Conservation (phyloP, 306 rosid genomes). For the Casuarina equisetifolia region DNA sequence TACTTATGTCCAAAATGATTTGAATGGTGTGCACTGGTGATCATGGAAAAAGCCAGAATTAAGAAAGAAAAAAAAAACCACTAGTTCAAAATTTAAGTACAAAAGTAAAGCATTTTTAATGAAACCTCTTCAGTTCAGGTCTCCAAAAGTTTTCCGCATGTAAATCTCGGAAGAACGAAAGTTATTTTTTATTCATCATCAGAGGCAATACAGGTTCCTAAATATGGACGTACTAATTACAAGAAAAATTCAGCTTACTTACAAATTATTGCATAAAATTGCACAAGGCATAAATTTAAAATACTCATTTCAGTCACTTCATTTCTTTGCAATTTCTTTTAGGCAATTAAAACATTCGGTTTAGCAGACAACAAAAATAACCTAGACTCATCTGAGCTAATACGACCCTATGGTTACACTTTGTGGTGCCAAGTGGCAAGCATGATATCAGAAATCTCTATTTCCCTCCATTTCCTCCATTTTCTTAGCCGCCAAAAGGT, state of each 20-base stretch:
- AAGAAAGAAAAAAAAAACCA: not conserved
- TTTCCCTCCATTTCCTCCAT: not conserved
- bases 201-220: slow-evolving; percentile 30
- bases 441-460: not conserved
- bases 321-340: not conserved
- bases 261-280: not conserved
- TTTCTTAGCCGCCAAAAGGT: not conserved
- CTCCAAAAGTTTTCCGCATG: slow-evolving; percentile 52
- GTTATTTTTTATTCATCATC: slow-evolving; percentile 44
- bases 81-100: not conserved
- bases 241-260: not conserved
- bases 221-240: not conserved
- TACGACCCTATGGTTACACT: no score
- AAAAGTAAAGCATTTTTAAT: not conserved
- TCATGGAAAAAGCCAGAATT: not conserved
- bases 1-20: no score
- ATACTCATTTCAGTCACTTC: not conserved
- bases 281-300: not conserved
- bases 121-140: slow-evolving; percentile 63
- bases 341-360: no score
- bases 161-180: slow-evolving; percentile 55
- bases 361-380: not conserved
- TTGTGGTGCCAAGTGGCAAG: not conserved
- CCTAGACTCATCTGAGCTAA: not conserved
- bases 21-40: slow-evolving; percentile 7